Evolutionary conservation across 768 basidiomycete species (phyloP), one percentile per base, ranked within the genome.

Genomic region (Suillus clintonianus): DNA sequence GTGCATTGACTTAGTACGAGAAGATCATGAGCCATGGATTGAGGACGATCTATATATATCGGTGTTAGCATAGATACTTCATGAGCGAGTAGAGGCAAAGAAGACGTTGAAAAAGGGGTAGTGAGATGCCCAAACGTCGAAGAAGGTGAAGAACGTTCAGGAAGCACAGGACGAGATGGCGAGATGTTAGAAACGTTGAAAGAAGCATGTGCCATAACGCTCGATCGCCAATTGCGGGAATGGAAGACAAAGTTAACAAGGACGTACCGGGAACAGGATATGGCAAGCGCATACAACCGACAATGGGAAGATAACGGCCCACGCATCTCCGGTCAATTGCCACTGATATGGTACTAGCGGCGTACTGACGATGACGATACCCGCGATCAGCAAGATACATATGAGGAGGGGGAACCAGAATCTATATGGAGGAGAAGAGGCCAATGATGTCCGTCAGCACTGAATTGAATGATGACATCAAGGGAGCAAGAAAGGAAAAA

Each of bases 1-100:
- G 48, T 17, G 8, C 24, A 9, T 15, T 9, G n/a, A 24, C 30
- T 66, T 43, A 75, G 68, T 84, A 86, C 0, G 87, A 89, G 78
- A 94, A 94, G 61, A 92, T 90, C 89, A 92, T 92, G 62, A 94
- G 80, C 89, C 90, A 92, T 8, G 92, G 94, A 69, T 95, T 95
- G 63, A 95, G 84, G 48, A 93, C 89, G 66, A 96, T 89, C 83
- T 90, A 43, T 27, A 19, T 39, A 30, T 47, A 59, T 64, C 55
- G 41, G 51, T 43, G 68, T 74, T 34, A 74, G 71, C 61, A 45
- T 13, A 34, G 42, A 34, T 59, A 17, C 36, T 51, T 32, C 43
- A 34, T 22, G 19, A 19, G 22, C 43, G 36, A 37, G 24, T 30
- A 24, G 30, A 10, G 10, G 24, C 45, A 58, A 58, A n/a, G 50